These are phyloP conservation scores for Auriculariales sp. DNA, from an alignment of 768 basidiomycete genomes.

Conservation along the genomic window DNA sequence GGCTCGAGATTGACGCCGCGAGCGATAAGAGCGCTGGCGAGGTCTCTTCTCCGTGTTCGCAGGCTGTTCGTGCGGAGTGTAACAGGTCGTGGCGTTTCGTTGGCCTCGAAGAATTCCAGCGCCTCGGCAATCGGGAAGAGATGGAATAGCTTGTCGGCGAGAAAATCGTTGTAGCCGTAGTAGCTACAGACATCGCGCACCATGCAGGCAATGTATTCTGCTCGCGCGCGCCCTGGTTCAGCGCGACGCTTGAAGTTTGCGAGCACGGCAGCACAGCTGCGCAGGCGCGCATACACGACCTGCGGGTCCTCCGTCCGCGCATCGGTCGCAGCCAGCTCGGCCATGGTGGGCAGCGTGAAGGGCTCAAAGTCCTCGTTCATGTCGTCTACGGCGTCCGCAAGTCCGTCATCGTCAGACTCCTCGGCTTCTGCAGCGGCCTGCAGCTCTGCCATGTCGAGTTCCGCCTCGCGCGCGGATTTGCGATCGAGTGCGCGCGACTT, in stretches of 20 bases:
- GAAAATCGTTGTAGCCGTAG: slow-evolving; percentile 94
- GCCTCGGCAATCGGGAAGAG: slow-evolving; percentile 93
- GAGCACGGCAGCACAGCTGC: slow-evolving; percentile 58
- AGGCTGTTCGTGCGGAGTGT: slow-evolving; percentile 97
- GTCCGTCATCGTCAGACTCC: slow-evolving; percentile 34
- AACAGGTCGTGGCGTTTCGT: slow-evolving; percentile 89
- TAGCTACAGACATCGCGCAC: slow-evolving; percentile 84
- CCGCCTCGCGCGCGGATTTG: slow-evolving; percentile 48
- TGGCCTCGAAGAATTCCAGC: slow-evolving; percentile 96
- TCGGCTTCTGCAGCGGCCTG: slow-evolving; percentile 34
- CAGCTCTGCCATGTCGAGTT: slow-evolving; percentile 51
- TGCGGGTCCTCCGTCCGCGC: slow-evolving; percentile 52
- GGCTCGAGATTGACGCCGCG: slow-evolving; percentile 95
- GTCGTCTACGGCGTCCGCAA: slow-evolving; percentile 27
- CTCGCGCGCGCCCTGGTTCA: slow-evolving; percentile 58
- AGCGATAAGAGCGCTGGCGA: slow-evolving; percentile 87
- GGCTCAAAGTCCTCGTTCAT: slow-evolving; percentile 29
- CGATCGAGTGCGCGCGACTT: slow-evolving; percentile 67
- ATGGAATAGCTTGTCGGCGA: slow-evolving; percentile 87
- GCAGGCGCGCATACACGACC: slow-evolving; percentile 65
- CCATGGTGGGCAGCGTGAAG: slow-evolving; percentile 54
- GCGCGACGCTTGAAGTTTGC: slow-evolving; percentile 56
- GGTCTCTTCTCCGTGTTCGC: slow-evolving; percentile 81
- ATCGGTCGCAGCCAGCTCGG: slow-evolving; percentile 62
- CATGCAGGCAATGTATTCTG: slow-evolving; percentile 83